Base-by-base conservation (phyloP, 495 filamentous ascomycete genomes). In the Hypoxylon subgilvum region DNA sequence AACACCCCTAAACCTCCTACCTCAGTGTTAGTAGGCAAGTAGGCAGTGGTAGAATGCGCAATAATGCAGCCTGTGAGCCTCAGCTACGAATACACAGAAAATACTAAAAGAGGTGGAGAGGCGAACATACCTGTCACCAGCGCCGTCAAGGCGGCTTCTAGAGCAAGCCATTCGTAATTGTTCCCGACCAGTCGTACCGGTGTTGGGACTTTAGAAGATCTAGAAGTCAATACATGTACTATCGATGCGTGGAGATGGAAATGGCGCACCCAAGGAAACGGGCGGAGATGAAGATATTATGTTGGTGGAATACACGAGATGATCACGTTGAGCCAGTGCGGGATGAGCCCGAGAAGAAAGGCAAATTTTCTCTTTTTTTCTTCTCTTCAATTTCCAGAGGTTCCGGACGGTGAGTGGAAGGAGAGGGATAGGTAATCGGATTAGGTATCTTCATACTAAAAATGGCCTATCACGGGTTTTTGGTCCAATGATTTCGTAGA, bases 261-360 rank as follows among this genome's bases (percentile, higher is more conserved):
- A 52, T 46, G 42, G 21, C 55, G 38, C 25, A 8, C 13, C 38
- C 17, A 45, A 45, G 45, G 34, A 51, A 62, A 45, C 47, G 30
- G 44, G 19, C 32, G 60, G 60, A 63, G 53, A 58, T 58, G 53
- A 61, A 13, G 43, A 34, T 49, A 21, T 31, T 52, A 22, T 49
- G 27, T 31, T 52, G 22, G 18, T 43, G 13, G 30, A 43, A 22
- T 42, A 35, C 43, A 55, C 36, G 47, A 57, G 36, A 17, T 9
- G 17, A 23, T 36, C 48, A 60, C 32, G 48, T 61, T 43, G 30
- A 41, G 38, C 32, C 28, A 28, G 14, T 12, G 21, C 14, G 43
- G 28, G 19, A 16, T n/a, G 21, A 19, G 42, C 35, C 22, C 35
- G 36, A 48, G 50, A 48, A 39, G 35, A 36, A 40, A 41, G 3